Evolutionary conservation across 2,329 filamentous ascomycete genomes (phyloP).

Genomic region (Thermochaetoides dissita): DNA sequence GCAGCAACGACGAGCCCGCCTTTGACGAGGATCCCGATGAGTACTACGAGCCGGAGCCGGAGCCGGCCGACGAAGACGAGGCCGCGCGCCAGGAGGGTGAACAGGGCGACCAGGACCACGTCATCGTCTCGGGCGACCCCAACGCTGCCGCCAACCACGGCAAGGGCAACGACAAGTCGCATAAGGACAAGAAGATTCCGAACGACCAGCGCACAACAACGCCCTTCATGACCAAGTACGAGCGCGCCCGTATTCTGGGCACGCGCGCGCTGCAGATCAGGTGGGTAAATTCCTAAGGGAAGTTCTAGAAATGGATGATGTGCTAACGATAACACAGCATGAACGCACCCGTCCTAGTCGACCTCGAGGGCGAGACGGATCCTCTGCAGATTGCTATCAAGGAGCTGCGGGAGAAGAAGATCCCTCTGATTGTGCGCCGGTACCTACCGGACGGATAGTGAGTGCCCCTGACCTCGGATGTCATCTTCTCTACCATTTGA

Average conservation of each 20-base stretch:
- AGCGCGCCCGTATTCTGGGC: slow-evolving; percentile 81
- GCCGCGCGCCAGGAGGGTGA: slow-evolving; percentile 36
- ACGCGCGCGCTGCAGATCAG: slow-evolving; percentile 92
- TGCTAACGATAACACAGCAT: slow-evolving; percentile 44
- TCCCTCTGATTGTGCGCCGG: slow-evolving; percentile 82
- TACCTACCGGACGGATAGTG: slow-evolving; percentile 96
- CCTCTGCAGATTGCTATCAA: slow-evolving; percentile 95
- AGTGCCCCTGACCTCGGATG: slow-evolving; percentile 21
- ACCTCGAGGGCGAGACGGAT: slow-evolving; percentile 94
- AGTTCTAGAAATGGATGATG: not conserved
- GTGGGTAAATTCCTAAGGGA: slow-evolving; percentile 32
- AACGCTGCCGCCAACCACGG: slow-evolving; percentile 42
- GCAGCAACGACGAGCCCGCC: slow-evolving; percentile 54
- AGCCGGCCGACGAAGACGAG: slow-evolving; percentile 40
- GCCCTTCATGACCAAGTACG: slow-evolving; percentile 99
- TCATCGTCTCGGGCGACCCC: slow-evolving; percentile 44
- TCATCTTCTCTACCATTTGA: slow-evolving; percentile 2
- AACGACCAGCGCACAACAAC: slow-evolving; percentile 82
- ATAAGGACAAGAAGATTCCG: slow-evolving; percentile 76
- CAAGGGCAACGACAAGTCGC: slow-evolving; percentile 39
- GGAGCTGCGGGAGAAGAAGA: slow-evolving; percentile 96
- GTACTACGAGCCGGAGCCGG: slow-evolving; percentile 41
- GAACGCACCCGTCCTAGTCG: slow-evolving; percentile 92
- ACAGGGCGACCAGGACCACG: slow-evolving; percentile 44
- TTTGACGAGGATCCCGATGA: slow-evolving; percentile 56